A percentile compares a stretch with the other conserved stretches of the same genome.
Evolutionary conservation across 306 rosid genomes (phyloP).

Genomic region (Oemleria cerasiformis): DNA sequence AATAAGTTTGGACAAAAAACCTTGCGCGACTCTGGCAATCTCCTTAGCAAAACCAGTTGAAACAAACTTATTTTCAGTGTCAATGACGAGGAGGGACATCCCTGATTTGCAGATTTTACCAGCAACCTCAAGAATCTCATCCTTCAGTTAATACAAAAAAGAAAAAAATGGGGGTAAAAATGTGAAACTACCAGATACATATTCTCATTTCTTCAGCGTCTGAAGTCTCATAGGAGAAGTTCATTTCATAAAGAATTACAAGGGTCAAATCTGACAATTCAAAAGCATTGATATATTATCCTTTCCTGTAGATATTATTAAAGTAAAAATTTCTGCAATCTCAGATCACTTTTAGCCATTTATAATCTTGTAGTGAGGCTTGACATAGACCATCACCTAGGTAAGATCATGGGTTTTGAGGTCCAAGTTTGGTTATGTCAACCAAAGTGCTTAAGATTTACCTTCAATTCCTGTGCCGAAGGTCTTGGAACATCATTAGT

Average conservation of each 20-base stretch:
- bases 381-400: conserved; percentile 2
- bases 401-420: background rate
- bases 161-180: background rate
- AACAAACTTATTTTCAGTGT: conserved; percentile 95
- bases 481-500: conserved; percentile 75
- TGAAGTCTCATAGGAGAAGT: background rate
- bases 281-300: background rate
- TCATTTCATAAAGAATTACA: background rate
- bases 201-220: background rate
- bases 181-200: background rate
- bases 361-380: background rate
- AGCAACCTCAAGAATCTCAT: conserved; percentile 96
- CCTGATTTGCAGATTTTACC: conserved; percentile 92
- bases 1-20: conserved; percentile 37
- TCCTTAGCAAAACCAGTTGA: conserved; percentile 99
- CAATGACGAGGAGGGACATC: conserved; percentile 95
- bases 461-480: conserved; percentile 84
- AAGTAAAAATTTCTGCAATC: background rate
- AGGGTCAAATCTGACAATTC: background rate
- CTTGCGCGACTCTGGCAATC: conserved; percentile 97
- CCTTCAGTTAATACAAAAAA: conserved; percentile 34
- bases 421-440: background rate
- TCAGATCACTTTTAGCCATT: background rate
- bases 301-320: background rate
- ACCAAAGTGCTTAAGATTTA: conserved; percentile 28